Evolutionary conservation across 2,329 filamentous ascomycete species (phyloP).

Genomic region (Colletotrichum limetticola): DNA sequence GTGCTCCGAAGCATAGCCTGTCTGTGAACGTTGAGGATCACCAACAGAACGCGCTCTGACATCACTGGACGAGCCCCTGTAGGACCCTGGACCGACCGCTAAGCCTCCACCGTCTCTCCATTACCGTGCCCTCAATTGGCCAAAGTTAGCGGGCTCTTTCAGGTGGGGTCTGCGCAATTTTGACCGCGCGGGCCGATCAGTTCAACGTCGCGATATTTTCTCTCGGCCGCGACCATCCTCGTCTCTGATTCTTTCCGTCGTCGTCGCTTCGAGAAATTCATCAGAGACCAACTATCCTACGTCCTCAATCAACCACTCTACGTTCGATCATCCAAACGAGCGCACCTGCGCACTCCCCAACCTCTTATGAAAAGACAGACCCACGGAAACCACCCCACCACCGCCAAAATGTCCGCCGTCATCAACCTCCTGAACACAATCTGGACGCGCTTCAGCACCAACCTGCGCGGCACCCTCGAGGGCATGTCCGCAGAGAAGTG

Average conservation of each 20-base stretch:
- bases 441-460: constrained; percentile 47
- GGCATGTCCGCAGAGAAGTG: constrained; percentile 64
- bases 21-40: not conserved
- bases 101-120: constrained; percentile 11
- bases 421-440: constrained; percentile 23
- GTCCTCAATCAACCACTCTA: not conserved
- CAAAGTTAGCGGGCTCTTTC: constrained; percentile 1
- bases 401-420: constrained; percentile 19
- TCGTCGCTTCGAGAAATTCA: constrained; percentile 4
- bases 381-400: not conserved
- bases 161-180: constrained; percentile 32
- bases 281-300: not conserved
- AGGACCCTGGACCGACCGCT: constrained; percentile 16
- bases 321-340: no score
- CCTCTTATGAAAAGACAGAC: not conserved
- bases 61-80: constrained; percentile 6
- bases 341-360: not conserved
- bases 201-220: constrained; percentile 22
- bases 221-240: not conserved
- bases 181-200: not conserved
- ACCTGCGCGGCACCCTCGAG: constrained; percentile 60
- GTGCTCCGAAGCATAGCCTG: not conserved
- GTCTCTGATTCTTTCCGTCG: constrained; percentile 6
- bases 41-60: constrained; percentile 5
- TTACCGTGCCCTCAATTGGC: constrained; percentile 18